Evolutionary conservation across 1,284 basidiomycete genomes (phyloP), one percentile per base, ranked within the genome.

Genomic region (Pyrrhoderma noxium): DNA sequence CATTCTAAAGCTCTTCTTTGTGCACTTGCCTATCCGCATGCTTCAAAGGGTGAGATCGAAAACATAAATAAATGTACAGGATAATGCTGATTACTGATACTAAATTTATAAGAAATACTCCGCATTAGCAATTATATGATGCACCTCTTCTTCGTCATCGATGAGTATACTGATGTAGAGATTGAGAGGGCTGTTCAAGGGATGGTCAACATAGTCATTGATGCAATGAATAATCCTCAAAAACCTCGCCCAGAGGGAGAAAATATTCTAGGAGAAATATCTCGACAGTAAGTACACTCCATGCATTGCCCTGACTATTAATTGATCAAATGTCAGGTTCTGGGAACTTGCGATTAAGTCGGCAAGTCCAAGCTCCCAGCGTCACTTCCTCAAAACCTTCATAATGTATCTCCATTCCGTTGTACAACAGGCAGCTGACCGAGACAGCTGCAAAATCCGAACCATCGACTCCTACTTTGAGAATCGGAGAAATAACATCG

Each of bases 351-450:
- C 43, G 2, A 27, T 25, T 21, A 60, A 65, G 35, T 71, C 69
- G 8, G 76, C 74, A 19, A 73, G 72, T 1, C 71, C 71, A 8
- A 75, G 77, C 3, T 67, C 68, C n/a, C 38, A 23, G 19, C 5
- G 11, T 11, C 38, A 40, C 19, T 16, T 40, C 8, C 5, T 45
- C n/a, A 11, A 56, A 13, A 59, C 54, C 7, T 51, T 36, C 13
- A 38, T 27, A 8, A 11, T 14, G 16, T 21, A 16, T 36, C 18
- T 47, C 27, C 7, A 40, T 8, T 40, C 38, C 14, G 38, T 40
- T 21, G 5, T 40, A 7, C 38, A 40, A 21, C 7, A 40, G 38
- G 38, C 38, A n/a, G 38, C 7, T 21, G 38, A 40, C 19, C 5
- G 38, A 16, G 38, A 40, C 4, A 40, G 4, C n/a, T 7, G n/a